Evolutionary conservation across 2,329 filamentous ascomycete genomes (phyloP), one percentile per base, ranked within the genome.

Genomic region (Xenosphaeropsis pyriputrescens): DNA sequence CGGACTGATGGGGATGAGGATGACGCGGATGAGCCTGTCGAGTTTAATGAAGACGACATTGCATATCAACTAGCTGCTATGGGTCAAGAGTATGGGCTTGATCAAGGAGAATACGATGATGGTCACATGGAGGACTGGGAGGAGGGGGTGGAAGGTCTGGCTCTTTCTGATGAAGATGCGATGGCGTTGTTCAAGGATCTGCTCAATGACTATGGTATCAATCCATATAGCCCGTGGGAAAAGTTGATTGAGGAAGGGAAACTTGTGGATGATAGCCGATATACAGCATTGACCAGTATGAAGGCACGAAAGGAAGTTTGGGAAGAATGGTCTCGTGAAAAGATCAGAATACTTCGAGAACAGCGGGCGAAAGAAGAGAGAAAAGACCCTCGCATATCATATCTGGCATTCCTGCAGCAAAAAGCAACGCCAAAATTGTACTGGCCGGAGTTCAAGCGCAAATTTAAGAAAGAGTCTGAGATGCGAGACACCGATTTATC

Each of bases 361-460:
- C 71, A 72, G 50, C 78, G 83, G 41, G 79, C 79, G 17, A 77
- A 70, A 43, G 73, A 86, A 53, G 80, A 82, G 57, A 89, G 85
- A 62, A 74, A 75, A 45, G 86, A 96, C 50, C 89, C 91, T 1
- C 68, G 72, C 34, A 80, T 94, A 45, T 75, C 79, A 1, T 98
- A 93, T 56, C 62, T 96, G 42, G 70, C 72, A 0, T 81, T 98
- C 45, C 64, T 98, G 19, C 76, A 89, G 45, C 73, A 79, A 35
- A 73, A 85, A 47, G 89, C 88, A 0, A 91, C 79, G 0, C 80
- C 85, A 0, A 96, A 94, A 60, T 68, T 98, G 1, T 98, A 93
- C 65, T 98, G 91, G 91, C 80, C 85, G 0, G 91, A 98, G 55
- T 98, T 98, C 60, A 85, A 84, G 50, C 70, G 91, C 26, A 98